Percentiles rank a stretch among this genome's conserved stretches.
Conservation (phyloP, 73 alveolate genomes). For the Halteria grandinella region DNA sequence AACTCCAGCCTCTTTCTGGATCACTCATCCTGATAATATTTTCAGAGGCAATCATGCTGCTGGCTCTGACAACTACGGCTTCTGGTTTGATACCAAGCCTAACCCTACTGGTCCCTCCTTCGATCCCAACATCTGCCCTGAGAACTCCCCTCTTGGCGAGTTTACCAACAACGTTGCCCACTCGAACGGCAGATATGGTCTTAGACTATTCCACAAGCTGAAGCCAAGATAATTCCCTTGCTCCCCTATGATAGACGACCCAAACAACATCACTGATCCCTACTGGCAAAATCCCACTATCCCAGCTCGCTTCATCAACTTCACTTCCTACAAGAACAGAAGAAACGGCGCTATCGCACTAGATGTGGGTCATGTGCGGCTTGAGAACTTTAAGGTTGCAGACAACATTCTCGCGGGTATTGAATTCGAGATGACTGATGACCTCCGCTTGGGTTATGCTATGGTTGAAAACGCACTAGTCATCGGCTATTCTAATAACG, state of each 20-base stretch:
- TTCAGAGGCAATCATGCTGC: slow-evolving; percentile 81
- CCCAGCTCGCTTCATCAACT: slow-evolving; percentile 36
- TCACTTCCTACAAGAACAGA: slow-evolving; percentile 66
- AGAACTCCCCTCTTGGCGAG: slow-evolving; percentile 67
- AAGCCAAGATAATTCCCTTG: slow-evolving; percentile 59
- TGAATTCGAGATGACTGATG: background rate
- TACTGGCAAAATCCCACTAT: background rate
- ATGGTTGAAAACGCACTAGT: slow-evolving; percentile 57
- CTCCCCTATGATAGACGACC: slow-evolving; percentile 1
- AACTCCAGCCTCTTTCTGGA: slow-evolving; percentile 89
- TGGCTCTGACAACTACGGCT: slow-evolving; percentile 89
- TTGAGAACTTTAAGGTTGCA: slow-evolving; percentile 60
- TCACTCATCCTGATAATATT: slow-evolving; percentile 82
- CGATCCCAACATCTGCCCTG: slow-evolving; percentile 79
- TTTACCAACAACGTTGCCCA: slow-evolving; percentile 86
- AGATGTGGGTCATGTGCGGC: slow-evolving; percentile 69
- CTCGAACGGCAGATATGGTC: slow-evolving; percentile 86
- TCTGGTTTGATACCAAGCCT: slow-evolving; percentile 79
- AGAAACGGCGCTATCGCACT: slow-evolving; percentile 74
- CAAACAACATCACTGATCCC: background rate
- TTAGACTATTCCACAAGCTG: slow-evolving; percentile 74
- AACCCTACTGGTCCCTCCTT: slow-evolving; percentile 82
- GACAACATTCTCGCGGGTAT: slow-evolving; percentile 65
- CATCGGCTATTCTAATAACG: slow-evolving; percentile 63
- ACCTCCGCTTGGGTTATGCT: slow-evolving; percentile 25